Evolutionary conservation across 345 rosid genomes (phyloP).

Genomic region (Hibiscus mutabilis): DNA sequence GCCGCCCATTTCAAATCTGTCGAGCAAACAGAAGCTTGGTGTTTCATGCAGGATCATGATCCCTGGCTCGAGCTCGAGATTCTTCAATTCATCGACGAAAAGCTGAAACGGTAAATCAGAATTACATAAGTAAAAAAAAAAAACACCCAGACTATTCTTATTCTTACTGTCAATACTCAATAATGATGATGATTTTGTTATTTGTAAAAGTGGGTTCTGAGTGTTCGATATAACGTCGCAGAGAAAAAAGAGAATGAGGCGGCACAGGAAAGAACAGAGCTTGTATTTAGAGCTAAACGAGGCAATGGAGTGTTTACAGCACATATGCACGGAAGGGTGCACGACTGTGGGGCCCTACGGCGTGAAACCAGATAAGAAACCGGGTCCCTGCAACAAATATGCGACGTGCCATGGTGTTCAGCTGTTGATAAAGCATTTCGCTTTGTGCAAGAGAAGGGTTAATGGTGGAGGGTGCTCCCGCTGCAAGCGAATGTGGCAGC

Average conservation of each 20-base stretch:
- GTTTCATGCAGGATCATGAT: slow-evolving; percentile 63
- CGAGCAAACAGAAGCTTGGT: slow-evolving; percentile 73
- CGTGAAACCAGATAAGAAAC: slow-evolving; percentile 17
- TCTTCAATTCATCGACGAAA: slow-evolving; percentile 79
- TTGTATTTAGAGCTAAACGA: slow-evolving; percentile 62
- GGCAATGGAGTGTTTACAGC: slow-evolving; percentile 85
- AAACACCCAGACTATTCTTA: too few species aligned
- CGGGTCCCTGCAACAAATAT: slow-evolving; percentile 47
- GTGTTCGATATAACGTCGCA: slow-evolving; percentile 17
- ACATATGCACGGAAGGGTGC: slow-evolving; percentile 87
- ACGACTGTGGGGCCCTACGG: slow-evolving; percentile 58
- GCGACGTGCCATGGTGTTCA: slow-evolving; percentile 72
- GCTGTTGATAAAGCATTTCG: slow-evolving; percentile 63
- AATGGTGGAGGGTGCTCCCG: slow-evolving; percentile 53
- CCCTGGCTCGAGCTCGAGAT: slow-evolving; percentile 71
- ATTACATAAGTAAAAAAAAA: too few species aligned
- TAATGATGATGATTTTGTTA: not conserved
- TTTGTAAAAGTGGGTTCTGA: not conserved
- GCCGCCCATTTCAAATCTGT: slow-evolving; percentile 43
- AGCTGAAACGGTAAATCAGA: slow-evolving; percentile 40
- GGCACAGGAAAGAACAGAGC: slow-evolving; percentile 44
- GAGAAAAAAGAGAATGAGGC: slow-evolving; percentile 63
- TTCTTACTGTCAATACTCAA: not conserved
- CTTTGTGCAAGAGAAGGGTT: slow-evolving; percentile 47
- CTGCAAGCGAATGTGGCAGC: slow-evolving; percentile 87